These are phyloP conservation scores for Ophiostoma montium DNA, from an alignment of 2,329 filamentous ascomycete genomes.

Conservation along the genomic window DNA sequence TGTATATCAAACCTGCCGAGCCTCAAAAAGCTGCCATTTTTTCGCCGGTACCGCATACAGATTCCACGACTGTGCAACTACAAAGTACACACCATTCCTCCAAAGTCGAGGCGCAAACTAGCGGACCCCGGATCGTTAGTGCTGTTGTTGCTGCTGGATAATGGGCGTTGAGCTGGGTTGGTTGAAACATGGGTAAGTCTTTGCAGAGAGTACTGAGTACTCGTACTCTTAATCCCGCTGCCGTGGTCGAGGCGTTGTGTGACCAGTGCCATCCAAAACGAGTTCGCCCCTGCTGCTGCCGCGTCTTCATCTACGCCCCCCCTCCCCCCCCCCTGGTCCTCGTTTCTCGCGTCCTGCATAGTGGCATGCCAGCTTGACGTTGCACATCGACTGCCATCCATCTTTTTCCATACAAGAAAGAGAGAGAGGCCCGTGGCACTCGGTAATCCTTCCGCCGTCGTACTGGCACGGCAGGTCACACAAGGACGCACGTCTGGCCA, in stretches of 20 bases:
- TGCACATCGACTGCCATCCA: too few relatives aligned
- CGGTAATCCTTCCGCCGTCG: background rate
- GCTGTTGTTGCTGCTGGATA: conserved; percentile 2
- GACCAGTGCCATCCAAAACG: conserved; percentile 1
- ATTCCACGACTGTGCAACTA: too few relatives aligned
- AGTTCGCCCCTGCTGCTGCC: background rate
- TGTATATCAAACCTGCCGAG: background rate
- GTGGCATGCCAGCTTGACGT: too few relatives aligned
- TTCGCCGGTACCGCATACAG: too few relatives aligned
- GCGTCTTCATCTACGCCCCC: background rate
- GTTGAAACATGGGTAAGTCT: conserved; percentile 13
- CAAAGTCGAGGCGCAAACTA: background rate
- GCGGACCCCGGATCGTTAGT: conserved; percentile 1
- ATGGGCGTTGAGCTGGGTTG: conserved; percentile 8
- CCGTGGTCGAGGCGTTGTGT: conserved; percentile 10
- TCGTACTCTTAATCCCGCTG: conserved; percentile 1
- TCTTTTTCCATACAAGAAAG: too few relatives aligned
- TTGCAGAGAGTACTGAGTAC: background rate
- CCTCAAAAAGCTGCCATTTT: too few relatives aligned
- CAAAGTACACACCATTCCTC: background rate
- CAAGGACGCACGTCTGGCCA: background rate
- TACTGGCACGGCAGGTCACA: background rate
- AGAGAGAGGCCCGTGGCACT: background rate
- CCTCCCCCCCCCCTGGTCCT: too few relatives aligned
- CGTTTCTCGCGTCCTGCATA: too few relatives aligned